Evolutionary conservation across 2,329 filamentous ascomycete species (phyloP), one percentile per base, ranked within the genome.

Genomic region (Penicillium polonicum): DNA sequence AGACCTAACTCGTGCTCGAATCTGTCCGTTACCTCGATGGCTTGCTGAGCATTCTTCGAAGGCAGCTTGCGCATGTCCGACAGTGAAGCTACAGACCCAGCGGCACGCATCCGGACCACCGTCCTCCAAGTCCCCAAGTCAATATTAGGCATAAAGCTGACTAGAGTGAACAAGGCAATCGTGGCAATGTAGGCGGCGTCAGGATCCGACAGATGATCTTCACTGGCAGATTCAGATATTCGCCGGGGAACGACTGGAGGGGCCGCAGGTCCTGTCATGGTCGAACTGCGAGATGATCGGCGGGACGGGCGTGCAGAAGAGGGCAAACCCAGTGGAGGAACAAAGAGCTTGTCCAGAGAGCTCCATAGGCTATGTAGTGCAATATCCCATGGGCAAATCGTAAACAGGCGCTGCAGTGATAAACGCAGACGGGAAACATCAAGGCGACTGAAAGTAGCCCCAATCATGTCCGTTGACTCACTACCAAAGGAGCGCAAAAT

Each of bases 1-100:
- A 83, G 65, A 19, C 80, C 81, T 27, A 80, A 72, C 39, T 82
- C 80, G 66, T 83, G 78, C 59, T 83, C 81, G 15, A 83, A 69
- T 38, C 73, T 74, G 63, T 83, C 78, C 59, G 67, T 73, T 5
- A 70, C 65, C 29, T 72, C 68, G n/a, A 74, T 60, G 10, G 75
- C 60, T 49, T 68, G 66, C 62, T 58, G 66, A 19, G 69, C 73
- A 49, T 66, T 68, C 4, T 64, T 52, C 4, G 65, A 29, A 10
- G 72, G 60, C 29, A 73, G 64, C 39, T 72, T 75, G 41, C 68
- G 68, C 64, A 77, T 71, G 17, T 74, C 71, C 2, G 69, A 65
- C 33, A 73, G 65, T n/a, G 75, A 74, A 46, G 74, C 67, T 48
- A 78, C 70, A 29, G 68, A 68, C 5, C 78, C 76, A 12, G 70